Conservation (phyloP, 1,284 basidiomycete species). For the Irpex lacteus region DNA sequence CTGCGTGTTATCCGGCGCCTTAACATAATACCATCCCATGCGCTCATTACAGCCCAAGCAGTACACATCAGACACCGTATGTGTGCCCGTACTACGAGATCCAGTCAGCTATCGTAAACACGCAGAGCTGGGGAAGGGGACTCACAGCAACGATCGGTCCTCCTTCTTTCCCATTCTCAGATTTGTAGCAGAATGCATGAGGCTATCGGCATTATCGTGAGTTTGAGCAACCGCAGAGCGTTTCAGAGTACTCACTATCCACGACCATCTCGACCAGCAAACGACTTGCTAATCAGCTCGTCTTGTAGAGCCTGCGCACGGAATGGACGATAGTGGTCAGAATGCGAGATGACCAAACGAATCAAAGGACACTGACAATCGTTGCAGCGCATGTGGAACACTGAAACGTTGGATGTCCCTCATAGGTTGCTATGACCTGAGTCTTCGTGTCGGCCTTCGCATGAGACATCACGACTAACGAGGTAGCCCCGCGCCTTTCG, state of each 20-base stretch:
- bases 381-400: conserved; percentile 66
- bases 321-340: background rate
- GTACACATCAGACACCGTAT: conserved; percentile 78
- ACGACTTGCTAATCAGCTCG: conserved; percentile 82
- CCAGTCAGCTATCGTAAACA: too few relatives aligned
- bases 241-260: conserved; percentile 59
- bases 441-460: conserved; percentile 41
- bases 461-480: background rate
- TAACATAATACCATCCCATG: conserved; percentile 84
- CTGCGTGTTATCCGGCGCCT: conserved; percentile 75
- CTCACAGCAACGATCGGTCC: conserved; percentile 73
- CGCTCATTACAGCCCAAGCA: conserved; percentile 78
- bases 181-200: conserved; percentile 79
- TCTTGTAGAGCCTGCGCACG: conserved; percentile 69
- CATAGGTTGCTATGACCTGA: conserved; percentile 54
- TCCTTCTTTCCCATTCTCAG: conserved; percentile 73
- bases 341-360: background rate
- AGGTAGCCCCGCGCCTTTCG: too few relatives aligned
- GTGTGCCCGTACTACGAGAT: conserved; percentile 84
- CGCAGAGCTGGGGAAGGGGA: too few relatives aligned
- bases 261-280: conserved; percentile 81
- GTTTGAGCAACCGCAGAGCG: background rate
- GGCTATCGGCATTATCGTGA: conserved; percentile 36
- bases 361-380: conserved; percentile 46
- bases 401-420: conserved; percentile 57